Evolutionary conservation across 306 rosid genomes (phyloP).

Genomic region (Potentilla sterilis): DNA sequence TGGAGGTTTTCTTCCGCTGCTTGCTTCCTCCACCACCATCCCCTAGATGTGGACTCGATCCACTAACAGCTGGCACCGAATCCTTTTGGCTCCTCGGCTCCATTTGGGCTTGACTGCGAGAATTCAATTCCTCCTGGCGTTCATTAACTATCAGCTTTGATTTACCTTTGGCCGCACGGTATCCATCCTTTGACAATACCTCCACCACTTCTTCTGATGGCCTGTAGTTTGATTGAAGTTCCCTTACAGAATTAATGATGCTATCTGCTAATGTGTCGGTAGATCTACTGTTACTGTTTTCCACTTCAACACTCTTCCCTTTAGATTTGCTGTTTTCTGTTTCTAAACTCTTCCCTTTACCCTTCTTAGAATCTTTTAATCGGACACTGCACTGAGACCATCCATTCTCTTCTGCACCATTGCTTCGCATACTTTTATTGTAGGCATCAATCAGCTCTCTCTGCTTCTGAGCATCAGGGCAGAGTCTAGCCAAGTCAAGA

Average conservation of each 20-base stretch:
- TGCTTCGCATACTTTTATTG: conserved; percentile 47
- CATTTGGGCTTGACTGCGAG: conserved; percentile 33
- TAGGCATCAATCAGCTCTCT: conserved; percentile 69
- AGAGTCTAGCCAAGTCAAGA: conserved; percentile 75
- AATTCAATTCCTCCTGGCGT: conserved; percentile 35
- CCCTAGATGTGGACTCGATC: conserved; percentile 42
- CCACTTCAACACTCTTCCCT: conserved; percentile 30
- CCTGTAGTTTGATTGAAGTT: conserved; percentile 61
- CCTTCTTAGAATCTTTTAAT: conserved; percentile 58
- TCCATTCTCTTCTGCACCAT: conserved; percentile 39
- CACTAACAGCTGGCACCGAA: conserved; percentile 35
- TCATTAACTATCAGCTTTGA: conserved; percentile 29
- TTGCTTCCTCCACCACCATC: conserved; percentile 66
- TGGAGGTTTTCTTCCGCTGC: conserved; percentile 75
- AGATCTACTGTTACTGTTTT: conserved; percentile 39
- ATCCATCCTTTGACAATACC: conserved; percentile 69
- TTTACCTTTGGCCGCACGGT: conserved; percentile 64
- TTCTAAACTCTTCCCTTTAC: conserved; percentile 59
- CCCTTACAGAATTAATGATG: conserved; percentile 60
- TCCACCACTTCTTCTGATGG: conserved; percentile 59
- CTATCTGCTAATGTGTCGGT: conserved; percentile 52
- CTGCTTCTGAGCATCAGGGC: conserved; percentile 78
- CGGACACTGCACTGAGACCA: conserved; percentile 25
- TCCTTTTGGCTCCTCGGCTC: conserved; percentile 42
- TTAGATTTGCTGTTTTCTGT: conserved; percentile 36